phyloP scores from a whole-genome alignment of 2,329 filamentous ascomycete species.

The Drechslera avenae region DNA sequence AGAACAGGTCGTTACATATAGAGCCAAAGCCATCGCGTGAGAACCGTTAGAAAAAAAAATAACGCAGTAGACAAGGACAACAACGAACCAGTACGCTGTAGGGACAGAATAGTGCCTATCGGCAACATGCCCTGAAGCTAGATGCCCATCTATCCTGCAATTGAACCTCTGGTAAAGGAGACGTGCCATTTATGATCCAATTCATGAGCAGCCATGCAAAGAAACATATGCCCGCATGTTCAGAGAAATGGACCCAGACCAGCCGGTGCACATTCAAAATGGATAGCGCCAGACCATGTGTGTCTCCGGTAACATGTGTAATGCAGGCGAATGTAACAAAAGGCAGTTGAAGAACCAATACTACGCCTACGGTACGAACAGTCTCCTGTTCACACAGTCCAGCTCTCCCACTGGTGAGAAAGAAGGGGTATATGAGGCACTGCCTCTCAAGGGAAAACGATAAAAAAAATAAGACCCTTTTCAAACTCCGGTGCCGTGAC shows the following conservation, averaged over 20 bases:
- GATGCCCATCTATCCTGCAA: constrained; percentile 33
- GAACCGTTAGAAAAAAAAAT: constrained; percentile 24
- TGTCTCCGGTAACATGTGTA: constrained; percentile 14
- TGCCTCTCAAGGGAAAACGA: constrained; percentile 7
- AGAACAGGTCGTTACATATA: constrained; percentile 9
- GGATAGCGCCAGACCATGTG: constrained; percentile 39
- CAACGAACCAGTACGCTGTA: constrained; percentile 28
- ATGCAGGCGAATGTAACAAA: background rate
- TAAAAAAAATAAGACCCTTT: constrained; percentile 13
- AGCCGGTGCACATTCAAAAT: constrained; percentile 32
- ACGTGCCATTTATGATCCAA: constrained; percentile 19
- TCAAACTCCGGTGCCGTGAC: constrained; percentile 39
- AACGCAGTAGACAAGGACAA: constrained; percentile 22
- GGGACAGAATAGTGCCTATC: constrained; percentile 38
- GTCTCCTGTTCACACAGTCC: constrained; percentile 14
- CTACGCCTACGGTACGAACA: constrained; percentile 15
- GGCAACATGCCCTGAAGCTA: constrained; percentile 27
- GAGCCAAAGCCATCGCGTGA: constrained; percentile 20
- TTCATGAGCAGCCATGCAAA: constrained; percentile 34
- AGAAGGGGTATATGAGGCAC: constrained; percentile 1
- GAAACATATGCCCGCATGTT: constrained; percentile 21
- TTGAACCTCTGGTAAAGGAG: constrained; percentile 20
- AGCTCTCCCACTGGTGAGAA: constrained; percentile 26
- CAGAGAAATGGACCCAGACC: constrained; percentile 30
- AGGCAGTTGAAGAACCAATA: constrained; percentile 11